Base-by-base conservation (phyloP, 1,284 basidiomycete genomes). In the Leccinum laetum region DNA sequence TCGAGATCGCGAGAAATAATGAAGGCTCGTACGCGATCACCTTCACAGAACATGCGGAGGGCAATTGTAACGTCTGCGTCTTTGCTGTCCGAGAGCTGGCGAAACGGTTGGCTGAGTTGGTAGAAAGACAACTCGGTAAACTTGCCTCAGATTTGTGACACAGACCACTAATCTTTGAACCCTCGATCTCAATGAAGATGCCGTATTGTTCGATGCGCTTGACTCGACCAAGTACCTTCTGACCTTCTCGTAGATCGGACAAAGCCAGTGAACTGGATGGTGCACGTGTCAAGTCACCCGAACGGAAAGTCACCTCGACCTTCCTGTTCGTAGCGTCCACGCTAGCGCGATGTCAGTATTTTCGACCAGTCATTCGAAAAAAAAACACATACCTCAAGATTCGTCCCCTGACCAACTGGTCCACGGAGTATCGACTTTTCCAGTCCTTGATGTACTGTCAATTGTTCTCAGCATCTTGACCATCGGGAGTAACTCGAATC, bases 81-180 rank as follows among this genome's bases (percentile, higher is more conserved):
- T 70, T 89, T 86, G 76, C 93, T 93, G 74, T 97, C 95, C 7
- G 94, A 91, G 58, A 97, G 83, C 92, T 95, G 66, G 32, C 35
- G 24, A n/a, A 64, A 55, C 8, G 14, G 41, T 64, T 62, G 6
- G 64, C 1, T 18, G 16, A 57, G 4, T 64, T 62, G 57, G 49
- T 1, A 52, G 46, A 66, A 62, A 1, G 26, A 61, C 29, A 26
- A 37, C 62, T 39, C 60, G 44, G 44, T 53, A 60, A 26, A 61
- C 83, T 61, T 72, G 91, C 92, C 83, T 98, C 86, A 21, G 93
- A 94, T 78, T 95, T 95, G 79, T 99, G 98, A 77, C 97, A 99
- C 10, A 99, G 82, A 5, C 98, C 98, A 64, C 86, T 91, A 60
- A 99, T 81, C 71, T 91, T 91, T 1, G 92, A 91, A 14, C 86